Evolutionary conservation across 1,139 yeast species (phyloP).

Genomic region (Hemisphaericaspora xylofermentans): DNA sequence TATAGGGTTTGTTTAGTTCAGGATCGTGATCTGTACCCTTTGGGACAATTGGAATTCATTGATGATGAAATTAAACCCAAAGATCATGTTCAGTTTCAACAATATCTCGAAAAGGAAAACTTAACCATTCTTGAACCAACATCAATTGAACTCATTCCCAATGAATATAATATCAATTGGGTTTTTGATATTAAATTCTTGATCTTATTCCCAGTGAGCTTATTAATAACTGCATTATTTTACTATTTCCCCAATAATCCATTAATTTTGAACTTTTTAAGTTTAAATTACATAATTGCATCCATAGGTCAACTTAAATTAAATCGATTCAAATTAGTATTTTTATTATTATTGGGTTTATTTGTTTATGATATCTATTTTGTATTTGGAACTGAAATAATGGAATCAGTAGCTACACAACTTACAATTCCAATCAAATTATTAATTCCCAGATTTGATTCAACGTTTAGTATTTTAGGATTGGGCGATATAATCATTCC

Average conservation of each 20-base stretch:
- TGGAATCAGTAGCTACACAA: constrained; percentile 60
- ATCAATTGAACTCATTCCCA: background rate
- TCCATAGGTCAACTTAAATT: constrained; percentile 32
- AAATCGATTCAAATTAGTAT: constrained; percentile 44
- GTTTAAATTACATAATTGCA: constrained; percentile 34
- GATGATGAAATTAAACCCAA: constrained; percentile 9
- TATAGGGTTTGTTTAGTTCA: constrained; percentile 20
- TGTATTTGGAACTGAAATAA: constrained; percentile 61
- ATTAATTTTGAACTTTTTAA: constrained; percentile 33
- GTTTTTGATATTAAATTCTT: constrained; percentile 36
- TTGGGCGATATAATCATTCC: constrained; percentile 65
- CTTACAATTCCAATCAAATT: constrained; percentile 52
- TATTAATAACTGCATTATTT: constrained; percentile 19
- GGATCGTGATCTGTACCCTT: constrained; percentile 22
- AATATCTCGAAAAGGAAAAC: constrained; percentile 8
- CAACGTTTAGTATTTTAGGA: constrained; percentile 37
- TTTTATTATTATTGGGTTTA: constrained; percentile 45
- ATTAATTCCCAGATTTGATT: constrained; percentile 38
- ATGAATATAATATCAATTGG: constrained; percentile 17
- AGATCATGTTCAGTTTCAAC: constrained; percentile 8
- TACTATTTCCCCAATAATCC: constrained; percentile 28
- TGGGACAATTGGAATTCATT: constrained; percentile 21
- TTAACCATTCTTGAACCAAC: constrained; percentile 8
- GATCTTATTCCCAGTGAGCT: constrained; percentile 22
- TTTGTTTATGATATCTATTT: constrained; percentile 66